Conservation (phyloP, 768 basidiomycete genomes). For the Tubosaeta brunneosetosa region DNA sequence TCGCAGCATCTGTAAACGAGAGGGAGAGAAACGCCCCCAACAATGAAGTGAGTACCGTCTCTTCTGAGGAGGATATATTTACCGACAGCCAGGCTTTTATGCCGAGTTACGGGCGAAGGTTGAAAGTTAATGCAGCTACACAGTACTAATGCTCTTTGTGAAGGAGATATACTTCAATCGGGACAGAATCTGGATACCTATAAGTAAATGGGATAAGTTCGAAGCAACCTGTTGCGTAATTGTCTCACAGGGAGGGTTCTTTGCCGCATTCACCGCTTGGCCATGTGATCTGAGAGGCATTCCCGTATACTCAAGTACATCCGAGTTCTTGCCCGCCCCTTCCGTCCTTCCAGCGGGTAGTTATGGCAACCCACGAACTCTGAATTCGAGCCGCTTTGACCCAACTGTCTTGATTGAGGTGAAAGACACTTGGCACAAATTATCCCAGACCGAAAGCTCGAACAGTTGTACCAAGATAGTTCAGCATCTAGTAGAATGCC, state of each 20-base stretch:
- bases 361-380: too few species aligned
- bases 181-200: background rate
- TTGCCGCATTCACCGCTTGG: background rate
- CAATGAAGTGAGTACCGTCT: slow-evolving; percentile 10
- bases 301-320: background rate
- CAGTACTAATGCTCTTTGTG: too few species aligned
- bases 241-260: background rate
- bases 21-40: slow-evolving; percentile 9
- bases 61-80: background rate
- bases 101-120: background rate
- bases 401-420: too few species aligned
- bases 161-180: too few species aligned
- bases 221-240: background rate
- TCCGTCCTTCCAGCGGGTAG: too few species aligned
- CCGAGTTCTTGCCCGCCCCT: background rate
- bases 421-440: too few species aligned
- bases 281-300: background rate
- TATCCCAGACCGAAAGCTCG: too few species aligned
- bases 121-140: too few species aligned
- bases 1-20: slow-evolving; percentile 16
- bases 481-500: too few species aligned
- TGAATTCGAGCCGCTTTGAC: too few species aligned
- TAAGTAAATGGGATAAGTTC: background rate
- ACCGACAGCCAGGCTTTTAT: background rate
- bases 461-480: too few species aligned